Conservation (phyloP, 2,329 filamentous ascomycete genomes). For the Hypoxylon sp. region DNA sequence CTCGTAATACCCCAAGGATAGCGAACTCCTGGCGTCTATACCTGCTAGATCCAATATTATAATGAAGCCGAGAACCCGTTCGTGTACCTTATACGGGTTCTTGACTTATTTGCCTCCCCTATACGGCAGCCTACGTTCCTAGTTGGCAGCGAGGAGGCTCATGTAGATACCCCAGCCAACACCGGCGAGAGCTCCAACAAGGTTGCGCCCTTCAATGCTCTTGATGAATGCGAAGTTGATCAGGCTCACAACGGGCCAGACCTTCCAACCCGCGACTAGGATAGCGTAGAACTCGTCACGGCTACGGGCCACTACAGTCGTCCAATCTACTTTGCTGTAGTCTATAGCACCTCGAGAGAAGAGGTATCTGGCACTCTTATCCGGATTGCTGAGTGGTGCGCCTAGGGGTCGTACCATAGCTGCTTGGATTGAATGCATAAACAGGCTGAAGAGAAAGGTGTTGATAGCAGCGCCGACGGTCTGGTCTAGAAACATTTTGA, state of each 20-base stretch:
- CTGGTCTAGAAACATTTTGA: constrained; percentile 79
- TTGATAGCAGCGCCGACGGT: constrained; percentile 76
- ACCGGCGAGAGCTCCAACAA: constrained; percentile 80
- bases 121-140: constrained; percentile 1
- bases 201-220: constrained; percentile 78
- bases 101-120: background rate
- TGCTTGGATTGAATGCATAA: constrained; percentile 69
- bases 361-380: constrained; percentile 52
- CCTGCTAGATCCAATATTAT: background rate
- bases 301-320: constrained; percentile 60
- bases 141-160: constrained; percentile 71
- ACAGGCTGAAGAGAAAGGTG: constrained; percentile 68
- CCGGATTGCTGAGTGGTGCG: constrained; percentile 56
- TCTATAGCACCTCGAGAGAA: constrained; percentile 58
- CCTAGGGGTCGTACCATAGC: constrained; percentile 60
- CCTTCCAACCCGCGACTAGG: constrained; percentile 77
- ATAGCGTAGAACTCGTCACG: constrained; percentile 74
- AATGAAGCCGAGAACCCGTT: no score
- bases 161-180: constrained; percentile 83
- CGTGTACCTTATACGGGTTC: no score
- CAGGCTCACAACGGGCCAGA: constrained; percentile 80
- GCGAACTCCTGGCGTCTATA: background rate
- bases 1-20: background rate
- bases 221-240: constrained; percentile 78
- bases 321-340: constrained; percentile 63